Percentiles rank a stretch among this genome's conserved stretches.
Evolutionary conservation across 805 yeast genomes (phyloP).

Genomic region (Yamadazyma sp.): DNA sequence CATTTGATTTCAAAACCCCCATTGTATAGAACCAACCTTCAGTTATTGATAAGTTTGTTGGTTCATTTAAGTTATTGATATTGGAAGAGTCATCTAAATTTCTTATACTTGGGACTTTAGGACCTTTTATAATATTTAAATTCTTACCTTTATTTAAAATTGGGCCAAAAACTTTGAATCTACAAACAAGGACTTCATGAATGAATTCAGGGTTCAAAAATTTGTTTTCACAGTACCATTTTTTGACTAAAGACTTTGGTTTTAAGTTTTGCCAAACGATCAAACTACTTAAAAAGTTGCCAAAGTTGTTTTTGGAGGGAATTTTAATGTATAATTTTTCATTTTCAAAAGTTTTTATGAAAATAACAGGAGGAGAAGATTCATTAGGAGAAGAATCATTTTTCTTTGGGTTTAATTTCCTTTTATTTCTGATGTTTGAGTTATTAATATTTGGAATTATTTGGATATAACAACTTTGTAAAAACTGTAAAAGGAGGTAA

Average conservation of each 20-base stretch:
- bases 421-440: conserved; percentile 3
- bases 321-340: conserved; percentile 36
- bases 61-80: conserved; percentile 2
- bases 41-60: conserved; percentile 11
- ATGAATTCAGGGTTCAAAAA: conserved; percentile 17
- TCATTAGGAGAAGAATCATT: conserved; percentile 3
- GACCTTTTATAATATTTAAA: conserved; percentile 34
- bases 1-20: conserved; percentile 67
- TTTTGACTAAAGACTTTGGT: conserved; percentile 52
- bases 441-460: conserved; percentile 24
- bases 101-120: conserved; percentile 33
- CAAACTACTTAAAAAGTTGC: conserved; percentile 42
- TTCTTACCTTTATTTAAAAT: conserved; percentile 40
- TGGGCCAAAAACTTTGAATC: conserved; percentile 67
- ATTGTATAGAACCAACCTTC: conserved; percentile 73
- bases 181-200: conserved; percentile 53
- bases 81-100: background rate
- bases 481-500: conserved; percentile 28
- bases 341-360: conserved; percentile 38
- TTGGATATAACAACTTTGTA: conserved; percentile 41
- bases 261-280: conserved; percentile 57
- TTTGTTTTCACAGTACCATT: conserved; percentile 46
- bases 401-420: conserved; percentile 4
- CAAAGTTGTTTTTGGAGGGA: conserved; percentile 35
- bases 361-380: conserved; percentile 35